A percentile compares a stretch with the other conserved stretches of the same genome.
phyloP scores from a whole-genome alignment of 2,329 filamentous ascomycete species.

The Phialophora verrucosa region DNA sequence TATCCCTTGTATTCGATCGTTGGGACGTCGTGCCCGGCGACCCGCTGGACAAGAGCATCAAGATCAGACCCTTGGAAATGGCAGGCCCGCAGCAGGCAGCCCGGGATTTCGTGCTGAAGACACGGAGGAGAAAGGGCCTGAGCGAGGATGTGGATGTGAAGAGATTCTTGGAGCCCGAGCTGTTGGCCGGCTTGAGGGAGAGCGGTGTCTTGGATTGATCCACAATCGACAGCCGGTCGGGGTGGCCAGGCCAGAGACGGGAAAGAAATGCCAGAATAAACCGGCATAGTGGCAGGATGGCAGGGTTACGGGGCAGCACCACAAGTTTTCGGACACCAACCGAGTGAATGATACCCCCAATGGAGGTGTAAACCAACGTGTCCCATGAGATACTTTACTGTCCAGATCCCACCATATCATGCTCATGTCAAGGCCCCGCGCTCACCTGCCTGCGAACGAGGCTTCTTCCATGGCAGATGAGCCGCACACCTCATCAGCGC shows the following conservation, averaged over 20 bases:
- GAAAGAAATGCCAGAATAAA: neutral
- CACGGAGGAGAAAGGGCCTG: constrained; percentile 86
- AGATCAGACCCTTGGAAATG: constrained; percentile 82
- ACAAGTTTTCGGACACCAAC: neutral
- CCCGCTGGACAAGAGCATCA: constrained; percentile 85
- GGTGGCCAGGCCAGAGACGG: neutral
- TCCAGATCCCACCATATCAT: neutral
- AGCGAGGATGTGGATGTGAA: constrained; percentile 95
- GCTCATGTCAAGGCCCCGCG: neutral
- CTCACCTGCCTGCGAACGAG: neutral
- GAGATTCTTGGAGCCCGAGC: constrained; percentile 94
- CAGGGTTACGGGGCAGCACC: too few species aligned
- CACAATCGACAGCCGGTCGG: neutral
- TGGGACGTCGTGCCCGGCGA: constrained; percentile 97
- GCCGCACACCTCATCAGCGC: neutral
- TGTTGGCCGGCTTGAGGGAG: constrained; percentile 86
- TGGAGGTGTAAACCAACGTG: neutral
- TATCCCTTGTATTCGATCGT: constrained; percentile 90
- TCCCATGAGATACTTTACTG: neutral
- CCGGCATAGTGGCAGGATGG: neutral
- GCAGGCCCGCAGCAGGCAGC: constrained; percentile 87
- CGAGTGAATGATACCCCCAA: neutral
- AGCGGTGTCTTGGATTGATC: constrained; percentile 76
- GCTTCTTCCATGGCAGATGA: neutral
- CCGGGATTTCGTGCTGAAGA: constrained; percentile 96